Evolutionary conservation across 805 yeast species (phyloP).

Genomic region (Hagleromyces aurorensis): DNA sequence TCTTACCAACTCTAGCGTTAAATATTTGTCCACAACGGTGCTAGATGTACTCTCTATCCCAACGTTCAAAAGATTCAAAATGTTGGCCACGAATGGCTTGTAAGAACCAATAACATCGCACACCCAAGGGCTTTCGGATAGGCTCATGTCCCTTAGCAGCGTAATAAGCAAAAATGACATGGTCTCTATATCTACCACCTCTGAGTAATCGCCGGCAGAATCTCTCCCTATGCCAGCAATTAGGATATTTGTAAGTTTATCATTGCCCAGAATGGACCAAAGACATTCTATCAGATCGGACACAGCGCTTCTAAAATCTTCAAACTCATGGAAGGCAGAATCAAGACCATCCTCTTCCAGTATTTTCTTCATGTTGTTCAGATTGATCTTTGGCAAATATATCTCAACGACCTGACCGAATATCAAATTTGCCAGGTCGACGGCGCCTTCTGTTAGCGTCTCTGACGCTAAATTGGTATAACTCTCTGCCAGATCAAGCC

Average conservation of each 20-base stretch:
- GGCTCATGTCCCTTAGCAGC: constrained; percentile 22
- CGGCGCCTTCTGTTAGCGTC: constrained; percentile 21
- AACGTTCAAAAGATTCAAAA: constrained; percentile 20
- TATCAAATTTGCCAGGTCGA: constrained; percentile 31
- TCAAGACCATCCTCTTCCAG: constrained; percentile 27
- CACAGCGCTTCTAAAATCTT: constrained; percentile 61
- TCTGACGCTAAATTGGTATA: constrained; percentile 36
- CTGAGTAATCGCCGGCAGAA: constrained; percentile 6
- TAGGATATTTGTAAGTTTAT: constrained; percentile 26
- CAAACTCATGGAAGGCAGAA: constrained; percentile 42
- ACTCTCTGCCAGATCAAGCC: constrained; percentile 59
- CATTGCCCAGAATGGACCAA: constrained; percentile 55
- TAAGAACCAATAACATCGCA: constrained; percentile 20
- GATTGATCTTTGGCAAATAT: constrained; percentile 62
- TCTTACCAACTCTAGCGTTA: constrained; percentile 25
- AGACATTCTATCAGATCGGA: constrained; percentile 69
- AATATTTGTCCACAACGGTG: constrained; percentile 10
- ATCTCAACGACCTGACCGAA: constrained; percentile 48
- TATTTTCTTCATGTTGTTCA: constrained; percentile 32
- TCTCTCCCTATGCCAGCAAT: constrained; percentile 22
- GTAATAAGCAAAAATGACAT: constrained; percentile 25
- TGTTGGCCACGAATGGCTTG: constrained; percentile 18
- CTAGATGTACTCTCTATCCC: constrained; percentile 17
- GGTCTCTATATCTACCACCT: constrained; percentile 27
- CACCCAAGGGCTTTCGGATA: constrained; percentile 26